Evolutionary conservation across 2,329 filamentous ascomycete genomes (phyloP).

Genomic region (Onygenales sp.): DNA sequence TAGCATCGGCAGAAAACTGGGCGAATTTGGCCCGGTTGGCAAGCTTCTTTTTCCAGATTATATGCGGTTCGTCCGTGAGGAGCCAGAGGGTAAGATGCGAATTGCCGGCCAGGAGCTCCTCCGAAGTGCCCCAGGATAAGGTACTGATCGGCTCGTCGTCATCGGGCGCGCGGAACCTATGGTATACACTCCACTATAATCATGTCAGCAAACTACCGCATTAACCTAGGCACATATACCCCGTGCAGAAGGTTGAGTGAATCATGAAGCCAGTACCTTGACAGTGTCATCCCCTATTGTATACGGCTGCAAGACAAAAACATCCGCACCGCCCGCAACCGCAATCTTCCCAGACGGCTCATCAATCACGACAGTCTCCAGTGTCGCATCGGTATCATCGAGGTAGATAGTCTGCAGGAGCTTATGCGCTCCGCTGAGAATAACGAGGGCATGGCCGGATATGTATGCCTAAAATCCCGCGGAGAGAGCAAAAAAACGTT

Average conservation of each 20-base stretch:
- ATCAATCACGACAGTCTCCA: conserved; percentile 74
- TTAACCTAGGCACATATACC: conserved; percentile 9
- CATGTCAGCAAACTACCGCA: conserved; percentile 8
- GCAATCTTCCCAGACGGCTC: conserved; percentile 78
- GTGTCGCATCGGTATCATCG: conserved; percentile 52
- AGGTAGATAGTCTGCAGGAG: conserved; percentile 88
- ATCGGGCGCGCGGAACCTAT: conserved; percentile 36
- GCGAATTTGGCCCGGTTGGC: conserved; percentile 67
- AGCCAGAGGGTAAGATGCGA: conserved; percentile 61
- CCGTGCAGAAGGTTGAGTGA: not conserved
- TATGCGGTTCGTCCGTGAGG: conserved; percentile 33
- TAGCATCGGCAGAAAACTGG: conserved; percentile 74
- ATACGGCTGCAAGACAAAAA: conserved; percentile 72
- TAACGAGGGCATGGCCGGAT: conserved; percentile 75
- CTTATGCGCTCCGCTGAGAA: conserved; percentile 63
- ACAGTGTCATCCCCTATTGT: conserved; percentile 60
- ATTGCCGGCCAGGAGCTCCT: conserved; percentile 76
- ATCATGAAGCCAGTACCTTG: conserved; percentile 48
- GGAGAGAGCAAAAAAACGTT: conserved; percentile 2
- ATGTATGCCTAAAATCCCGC: conserved; percentile 61
- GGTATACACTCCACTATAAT: conserved; percentile 49
- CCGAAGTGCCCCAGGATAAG: conserved; percentile 78
- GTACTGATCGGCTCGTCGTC: conserved; percentile 39
- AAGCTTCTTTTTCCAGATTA: conserved; percentile 64
- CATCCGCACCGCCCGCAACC: conserved; percentile 54